These are phyloP conservation scores for Macrophomina pseudophaseolina DNA, from an alignment of 2,329 filamentous ascomycete species.

Conservation along the genomic window DNA sequence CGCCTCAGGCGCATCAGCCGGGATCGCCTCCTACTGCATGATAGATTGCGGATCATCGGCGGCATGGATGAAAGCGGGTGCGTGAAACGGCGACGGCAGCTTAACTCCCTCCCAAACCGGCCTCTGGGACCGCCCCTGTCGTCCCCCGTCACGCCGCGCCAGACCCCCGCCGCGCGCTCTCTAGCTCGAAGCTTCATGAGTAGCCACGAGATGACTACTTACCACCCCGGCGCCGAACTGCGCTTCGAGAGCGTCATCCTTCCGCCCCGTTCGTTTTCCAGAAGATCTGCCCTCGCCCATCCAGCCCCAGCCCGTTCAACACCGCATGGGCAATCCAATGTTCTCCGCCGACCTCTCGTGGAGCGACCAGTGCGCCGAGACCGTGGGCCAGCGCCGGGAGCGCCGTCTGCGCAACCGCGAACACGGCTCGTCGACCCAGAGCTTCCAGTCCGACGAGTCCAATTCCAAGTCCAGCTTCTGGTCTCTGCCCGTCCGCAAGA, in stretches of 20 bases:
- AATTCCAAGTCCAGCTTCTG: constrained; percentile 16
- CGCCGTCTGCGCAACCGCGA: constrained; percentile 35
- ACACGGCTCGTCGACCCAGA: constrained; percentile 29
- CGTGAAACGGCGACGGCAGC: constrained; percentile 24
- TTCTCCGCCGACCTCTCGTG: constrained; percentile 47
- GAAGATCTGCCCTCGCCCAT: not conserved
- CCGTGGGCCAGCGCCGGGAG: constrained; percentile 44
- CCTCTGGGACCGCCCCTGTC: not conserved
- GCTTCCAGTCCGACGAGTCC: constrained; percentile 11
- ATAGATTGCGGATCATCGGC: constrained; percentile 19
- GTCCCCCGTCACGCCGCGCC: not conserved
- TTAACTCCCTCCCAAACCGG: constrained; percentile 1
- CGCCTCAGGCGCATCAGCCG: constrained; percentile 7
- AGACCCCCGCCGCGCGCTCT: not conserved
- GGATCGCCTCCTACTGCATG: not conserved
- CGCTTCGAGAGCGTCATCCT: not conserved
- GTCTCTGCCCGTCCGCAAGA: constrained; percentile 18
- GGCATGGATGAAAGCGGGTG: constrained; percentile 23
- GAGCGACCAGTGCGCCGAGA: constrained; percentile 41
- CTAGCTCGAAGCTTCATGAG: constrained; percentile 9
- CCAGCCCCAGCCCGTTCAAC: not conserved
- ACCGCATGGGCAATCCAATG: constrained; percentile 33
- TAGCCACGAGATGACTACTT: constrained; percentile 1
- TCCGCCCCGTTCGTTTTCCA: not conserved
- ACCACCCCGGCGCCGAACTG: constrained; percentile 2